Percentiles rank a stretch among this genome's conserved stretches.
Conservation (phyloP, 164 flowering plant genomes). For the Sedum album region DNA sequence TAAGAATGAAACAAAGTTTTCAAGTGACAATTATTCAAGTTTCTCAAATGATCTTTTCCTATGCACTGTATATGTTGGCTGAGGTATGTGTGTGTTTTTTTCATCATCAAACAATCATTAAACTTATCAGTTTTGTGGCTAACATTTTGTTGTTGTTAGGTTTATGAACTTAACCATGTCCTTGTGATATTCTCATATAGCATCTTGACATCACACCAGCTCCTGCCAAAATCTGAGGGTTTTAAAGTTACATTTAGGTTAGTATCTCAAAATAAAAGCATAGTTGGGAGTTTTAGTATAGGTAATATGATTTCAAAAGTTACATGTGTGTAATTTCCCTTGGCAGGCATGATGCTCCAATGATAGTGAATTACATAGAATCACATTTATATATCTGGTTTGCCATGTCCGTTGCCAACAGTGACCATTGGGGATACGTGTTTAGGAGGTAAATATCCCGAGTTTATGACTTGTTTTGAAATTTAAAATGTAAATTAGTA, state of each 20-base stretch:
- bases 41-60: not conserved
- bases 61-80: not conserved
- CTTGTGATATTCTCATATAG: not conserved
- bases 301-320: too few species aligned
- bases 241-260: not conserved
- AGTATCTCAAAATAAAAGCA: not conserved
- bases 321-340: too few species aligned
- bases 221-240: not conserved
- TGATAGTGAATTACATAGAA: not conserved
- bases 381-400: not conserved
- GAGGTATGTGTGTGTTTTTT: not conserved
- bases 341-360: not conserved
- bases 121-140: not conserved
- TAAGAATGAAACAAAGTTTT: not conserved
- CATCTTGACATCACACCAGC: not conserved
- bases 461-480: too few species aligned
- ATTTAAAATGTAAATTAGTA: not conserved
- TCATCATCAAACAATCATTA: not conserved
- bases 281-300: too few species aligned
- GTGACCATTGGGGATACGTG: not conserved
- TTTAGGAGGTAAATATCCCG: not conserved
- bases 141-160: not conserved
- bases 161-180: not conserved
- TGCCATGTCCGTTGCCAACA: not conserved
- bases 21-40: not conserved